Percentiles rank a stretch among this genome's conserved stretches.
These are phyloP conservation scores for Cladosporium sp. DNA, from an alignment of 2,329 filamentous ascomycete species.

Conservation along the genomic window DNA sequence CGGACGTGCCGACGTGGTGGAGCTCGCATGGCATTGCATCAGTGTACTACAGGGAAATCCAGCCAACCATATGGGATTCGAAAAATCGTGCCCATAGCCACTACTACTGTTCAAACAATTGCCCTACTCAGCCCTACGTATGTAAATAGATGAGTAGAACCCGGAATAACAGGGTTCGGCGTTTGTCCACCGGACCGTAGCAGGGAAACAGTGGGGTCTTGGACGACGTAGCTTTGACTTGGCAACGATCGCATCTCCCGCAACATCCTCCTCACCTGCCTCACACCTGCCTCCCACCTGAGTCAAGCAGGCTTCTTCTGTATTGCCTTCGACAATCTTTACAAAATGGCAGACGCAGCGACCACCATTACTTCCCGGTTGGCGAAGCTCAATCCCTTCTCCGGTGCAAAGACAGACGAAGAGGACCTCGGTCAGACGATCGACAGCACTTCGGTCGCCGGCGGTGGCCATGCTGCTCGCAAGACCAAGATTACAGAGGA, in stretches of 20 bases:
- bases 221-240: background rate
- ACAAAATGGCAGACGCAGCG: slow-evolving; percentile 9
- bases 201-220: background rate
- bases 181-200: background rate
- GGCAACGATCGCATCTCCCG: background rate
- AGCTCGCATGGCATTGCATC: too few species aligned
- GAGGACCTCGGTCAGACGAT: slow-evolving; percentile 53
- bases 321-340: background rate
- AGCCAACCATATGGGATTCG: too few species aligned
- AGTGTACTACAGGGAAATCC: too few species aligned
- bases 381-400: slow-evolving; percentile 39
- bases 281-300: background rate
- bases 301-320: background rate
- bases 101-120: too few species aligned
- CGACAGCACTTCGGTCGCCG: slow-evolving; percentile 47
- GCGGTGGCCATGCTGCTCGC: slow-evolving; percentile 55
- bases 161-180: background rate
- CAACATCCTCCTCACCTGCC: background rate
- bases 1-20: too few species aligned
- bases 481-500: slow-evolving; percentile 46
- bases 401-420: slow-evolving; percentile 35
- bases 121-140: background rate
- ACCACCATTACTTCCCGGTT: slow-evolving; percentile 26
- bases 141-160: background rate
- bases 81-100: too few species aligned